phyloP scores from a whole-genome alignment of 768 basidiomycete genomes.

The Auricularia sp. region DNA sequence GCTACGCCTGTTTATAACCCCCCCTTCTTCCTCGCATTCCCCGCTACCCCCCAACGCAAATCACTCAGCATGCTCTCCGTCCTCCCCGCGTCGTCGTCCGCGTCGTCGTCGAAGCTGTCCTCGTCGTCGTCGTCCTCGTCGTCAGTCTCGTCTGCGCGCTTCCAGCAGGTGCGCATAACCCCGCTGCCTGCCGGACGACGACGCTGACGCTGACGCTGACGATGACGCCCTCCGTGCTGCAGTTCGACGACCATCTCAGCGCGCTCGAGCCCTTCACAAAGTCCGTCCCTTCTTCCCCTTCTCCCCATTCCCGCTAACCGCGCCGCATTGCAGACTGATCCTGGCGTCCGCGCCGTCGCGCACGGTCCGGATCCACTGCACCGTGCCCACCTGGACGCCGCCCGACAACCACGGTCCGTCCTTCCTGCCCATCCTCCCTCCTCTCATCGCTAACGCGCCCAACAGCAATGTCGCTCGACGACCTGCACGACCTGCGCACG shows the following conservation, averaged over 20 bases:
- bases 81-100: no score
- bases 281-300: slow-evolving; percentile 26
- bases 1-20: no score
- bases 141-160: no score
- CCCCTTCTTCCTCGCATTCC: no score
- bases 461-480: slow-evolving; percentile 55
- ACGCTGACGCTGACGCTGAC: no score
- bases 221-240: not conserved
- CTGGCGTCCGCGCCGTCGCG: slow-evolving; percentile 34
- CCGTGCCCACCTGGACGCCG: slow-evolving; percentile 56
- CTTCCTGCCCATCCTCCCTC: not conserved
- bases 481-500: slow-evolving; percentile 55
- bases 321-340: slow-evolving; percentile 27
- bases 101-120: no score
- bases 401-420: slow-evolving; percentile 49
- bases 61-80: no score
- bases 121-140: no score
- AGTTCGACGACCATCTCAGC: slow-evolving; percentile 45
- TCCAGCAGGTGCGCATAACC: no score
- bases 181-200: no score
- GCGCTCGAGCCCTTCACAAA: slow-evolving; percentile 55
- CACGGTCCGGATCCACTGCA: slow-evolving; percentile 50
- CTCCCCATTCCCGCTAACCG: not conserved
- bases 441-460: not conserved
- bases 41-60: no score